Evolutionary conservation across 1,139 yeast species (phyloP).

Genomic region (Blastobotrys petasosporus): DNA sequence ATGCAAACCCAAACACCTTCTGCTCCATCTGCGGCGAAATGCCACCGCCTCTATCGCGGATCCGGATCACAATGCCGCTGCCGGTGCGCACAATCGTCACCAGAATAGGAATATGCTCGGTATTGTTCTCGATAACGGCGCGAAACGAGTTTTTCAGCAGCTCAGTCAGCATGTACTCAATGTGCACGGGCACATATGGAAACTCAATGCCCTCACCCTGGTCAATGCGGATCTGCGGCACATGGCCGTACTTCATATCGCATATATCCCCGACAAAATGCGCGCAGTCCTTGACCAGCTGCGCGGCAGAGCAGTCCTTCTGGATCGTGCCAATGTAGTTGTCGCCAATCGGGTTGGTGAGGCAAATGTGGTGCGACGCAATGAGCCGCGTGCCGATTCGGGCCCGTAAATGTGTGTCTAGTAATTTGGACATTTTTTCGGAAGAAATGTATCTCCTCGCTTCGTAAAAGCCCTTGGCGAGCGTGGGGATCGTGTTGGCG

Average conservation of each 20-base stretch:
- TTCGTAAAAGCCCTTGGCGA: slow-evolving; percentile 80
- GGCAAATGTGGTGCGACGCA: slow-evolving; percentile 74
- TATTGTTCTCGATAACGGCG: slow-evolving; percentile 69
- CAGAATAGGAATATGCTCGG: slow-evolving; percentile 49
- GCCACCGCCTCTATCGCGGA: slow-evolving; percentile 88
- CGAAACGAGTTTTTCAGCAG: slow-evolving; percentile 80
- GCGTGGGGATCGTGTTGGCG: slow-evolving; percentile 70
- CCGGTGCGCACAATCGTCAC: slow-evolving; percentile 59
- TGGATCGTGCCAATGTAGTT: slow-evolving; percentile 67
- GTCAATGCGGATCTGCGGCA: slow-evolving; percentile 56
- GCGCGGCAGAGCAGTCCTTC: slow-evolving; percentile 55
- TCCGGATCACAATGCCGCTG: slow-evolving; percentile 45
- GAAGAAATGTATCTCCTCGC: slow-evolving; percentile 50
- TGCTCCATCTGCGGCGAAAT: slow-evolving; percentile 59
- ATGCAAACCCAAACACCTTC: slow-evolving; percentile 78
- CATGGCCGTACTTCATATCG: slow-evolving; percentile 71
- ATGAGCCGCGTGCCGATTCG: slow-evolving; percentile 79
- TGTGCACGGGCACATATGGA: slow-evolving; percentile 80
- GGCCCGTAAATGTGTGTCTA: slow-evolving; percentile 75
- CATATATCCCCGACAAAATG: slow-evolving; percentile 79
- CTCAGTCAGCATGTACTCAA: slow-evolving; percentile 83
- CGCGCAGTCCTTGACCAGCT: slow-evolving; percentile 55
- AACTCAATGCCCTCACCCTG: slow-evolving; percentile 45
- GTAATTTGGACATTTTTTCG: slow-evolving; percentile 50
- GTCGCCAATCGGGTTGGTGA: slow-evolving; percentile 43